A percentile compares a stretch with the other conserved stretches of the same genome.
These are phyloP conservation scores for Scedosporium apiospermum DNA, from an alignment of 2,329 filamentous ascomycete species.

Conservation along the genomic window DNA sequence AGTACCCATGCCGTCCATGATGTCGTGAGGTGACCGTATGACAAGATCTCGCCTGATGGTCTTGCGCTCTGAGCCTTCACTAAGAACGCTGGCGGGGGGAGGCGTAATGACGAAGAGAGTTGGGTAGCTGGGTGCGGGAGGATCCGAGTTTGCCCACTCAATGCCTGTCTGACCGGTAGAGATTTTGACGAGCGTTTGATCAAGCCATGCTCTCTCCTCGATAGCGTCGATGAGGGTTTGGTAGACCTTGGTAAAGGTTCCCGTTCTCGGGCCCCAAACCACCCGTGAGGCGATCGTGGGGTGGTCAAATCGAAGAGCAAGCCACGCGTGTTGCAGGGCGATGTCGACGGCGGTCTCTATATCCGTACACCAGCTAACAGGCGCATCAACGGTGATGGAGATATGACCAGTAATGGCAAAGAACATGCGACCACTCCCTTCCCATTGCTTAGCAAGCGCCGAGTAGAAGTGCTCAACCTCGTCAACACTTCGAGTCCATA, in stretches of 20 bases:
- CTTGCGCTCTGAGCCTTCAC: not conserved
- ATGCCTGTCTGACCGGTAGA: constrained; percentile 15
- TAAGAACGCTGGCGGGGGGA: not conserved
- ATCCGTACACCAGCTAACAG: not conserved
- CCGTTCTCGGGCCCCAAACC: constrained; percentile 9
- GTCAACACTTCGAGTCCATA: constrained; percentile 26
- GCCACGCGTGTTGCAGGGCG: constrained; percentile 23
- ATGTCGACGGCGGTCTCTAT: constrained; percentile 15
- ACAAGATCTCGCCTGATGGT: constrained; percentile 20
- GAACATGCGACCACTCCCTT: constrained; percentile 26
- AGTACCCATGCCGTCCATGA: constrained; percentile 30
- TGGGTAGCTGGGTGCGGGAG: constrained; percentile 19
- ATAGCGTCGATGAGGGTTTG: not conserved
- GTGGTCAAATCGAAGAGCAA: constrained; percentile 20
- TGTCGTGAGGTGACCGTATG: constrained; percentile 26
- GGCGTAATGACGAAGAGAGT: constrained; percentile 22
- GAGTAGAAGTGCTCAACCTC: constrained; percentile 32
- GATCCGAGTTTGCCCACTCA: constrained; percentile 25
- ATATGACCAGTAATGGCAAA: constrained; percentile 31
- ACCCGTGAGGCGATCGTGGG: constrained; percentile 23
- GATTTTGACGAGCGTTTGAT: constrained; percentile 19
- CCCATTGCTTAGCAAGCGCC: constrained; percentile 21
- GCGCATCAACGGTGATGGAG: constrained; percentile 15
- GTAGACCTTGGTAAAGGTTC: constrained; percentile 20
- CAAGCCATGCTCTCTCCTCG: constrained; percentile 17